Evolutionary conservation across 768 basidiomycete species (phyloP), one percentile per base, ranked within the genome.

Genomic region (Pilatotrama ljubarskyi): DNA sequence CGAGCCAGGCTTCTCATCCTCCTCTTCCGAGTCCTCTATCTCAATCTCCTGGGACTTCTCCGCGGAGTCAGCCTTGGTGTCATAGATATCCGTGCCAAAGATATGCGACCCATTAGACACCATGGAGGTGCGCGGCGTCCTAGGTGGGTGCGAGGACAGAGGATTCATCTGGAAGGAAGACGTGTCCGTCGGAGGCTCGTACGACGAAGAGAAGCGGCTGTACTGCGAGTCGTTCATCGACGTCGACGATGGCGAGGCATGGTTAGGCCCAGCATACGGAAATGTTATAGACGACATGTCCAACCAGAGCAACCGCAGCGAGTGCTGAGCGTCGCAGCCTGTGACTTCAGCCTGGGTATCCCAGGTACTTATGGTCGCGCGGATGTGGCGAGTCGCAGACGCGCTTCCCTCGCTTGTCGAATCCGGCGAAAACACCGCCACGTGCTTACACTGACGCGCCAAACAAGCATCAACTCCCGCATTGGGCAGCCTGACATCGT

Each of bases 121-220:
- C 25, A 82, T 66, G 0, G 85, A 87, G 10, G 81, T 80, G 62
- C 84, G 81, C 2, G 89, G 89, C 41, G 89, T 90, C 25, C 91
- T 82, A 18, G 90, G 91, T 1, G 91, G 90, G 69, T 91, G 90
- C 4, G 83, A 78, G 14, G 90, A 90, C 51, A 86, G 82, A 9
- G 90, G 90, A 68, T 92, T 92, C 82, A 92, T 89, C 63, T 89
- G 88, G 66, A 93, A 91, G 32, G 86, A 82, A 18, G 77, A 79
- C 32, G 64, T 57, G 51, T 73, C 77, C 57, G 79, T 54, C 15
- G 60, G 59, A 1, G 67, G 70, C 64, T 89, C 87, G 66, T 85
- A 90, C 26, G 78, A 72, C 11, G 85, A 74, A 9, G 84, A 76
- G 67, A 86, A 88, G 70, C 79, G 86, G 47, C 75, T 76, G 56